Evolutionary conservation across 2,329 filamentous ascomycete genomes (phyloP), one percentile per base, ranked within the genome.

Genomic region (Bisporella sp.): DNA sequence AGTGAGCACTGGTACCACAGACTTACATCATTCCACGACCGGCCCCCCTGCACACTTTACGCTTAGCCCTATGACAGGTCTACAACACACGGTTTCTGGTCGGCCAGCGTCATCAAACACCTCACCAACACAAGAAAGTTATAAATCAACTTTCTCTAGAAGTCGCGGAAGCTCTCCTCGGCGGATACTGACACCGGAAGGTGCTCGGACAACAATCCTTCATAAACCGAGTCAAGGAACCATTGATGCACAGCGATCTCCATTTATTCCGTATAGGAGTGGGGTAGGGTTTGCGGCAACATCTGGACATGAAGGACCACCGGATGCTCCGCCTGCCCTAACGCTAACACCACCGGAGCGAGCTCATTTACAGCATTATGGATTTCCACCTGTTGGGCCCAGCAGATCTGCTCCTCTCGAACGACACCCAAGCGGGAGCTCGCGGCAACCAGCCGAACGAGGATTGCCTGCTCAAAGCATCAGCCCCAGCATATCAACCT

Each of bases 151-250:
- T 41, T 62, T 65, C 51, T 47, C 57, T 29, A 48, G 51, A 41
- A 49, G 28, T 13, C 42, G 42, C 12, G 42, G 42, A 30, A 29
- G 13, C n/a, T 29, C 40, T 35, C 57, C 63, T 37, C 56, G 57
- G 51, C 33, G 13, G 12, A 62, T 64, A 32, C 47, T 64, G 42
- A 64, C 61, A 32, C 62, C 62, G 45, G 63, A 59, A 57, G 62
- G 68, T 49, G 70, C 81, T 39, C 74, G 79, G 54, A 70, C 75
- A 30, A 69, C 73, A 13, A 81, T 76, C 58, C 60, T 77, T 9
- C 71, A 72, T 32, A 57, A 75, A 35, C 69, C 69, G 45, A 66
- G 67, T 32, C 64, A 68, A 13, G 71, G 68, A 28, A 74, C 71
- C 1, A 73, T 75, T 43, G 71, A 73, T 62, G 72, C 74, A 5